Evolutionary conservation across 768 basidiomycete genomes (phyloP), one percentile per base, ranked within the genome.

Genomic region (Termitomyces sp.): DNA sequence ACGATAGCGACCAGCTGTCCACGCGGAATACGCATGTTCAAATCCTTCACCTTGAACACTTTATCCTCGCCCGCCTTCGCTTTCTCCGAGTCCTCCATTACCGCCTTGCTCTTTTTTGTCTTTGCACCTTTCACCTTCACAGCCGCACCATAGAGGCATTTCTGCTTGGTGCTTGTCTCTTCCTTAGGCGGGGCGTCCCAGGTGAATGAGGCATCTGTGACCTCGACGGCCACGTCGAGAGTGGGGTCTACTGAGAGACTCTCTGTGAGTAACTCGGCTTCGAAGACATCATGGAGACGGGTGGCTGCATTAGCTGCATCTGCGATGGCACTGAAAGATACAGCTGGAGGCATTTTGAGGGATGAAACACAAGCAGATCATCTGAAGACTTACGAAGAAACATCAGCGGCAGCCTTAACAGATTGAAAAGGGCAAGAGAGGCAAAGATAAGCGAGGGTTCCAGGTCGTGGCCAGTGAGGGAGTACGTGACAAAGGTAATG

Each of bases 1-100:
- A 95, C 93, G 42, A 98, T 84, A 0, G 93, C 95, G 7, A 89
- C 83, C 9, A 96, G 79, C 65, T 89, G 79, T 0, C 93, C 93
- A 0, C 84, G 76, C 1, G 91, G 88, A 50, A 97, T 84, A 14
- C 72, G 71, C 59, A 98, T 66, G 58, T 82, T 79, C 60, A 96
- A 71, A 58, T 88, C 77, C 10, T 73, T 72, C 51, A 97, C 68
- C 64, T 82, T 81, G 76, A 94, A 95, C 2, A 79, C 72, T 12
- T 72, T 69, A 42, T 78, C 77, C 49, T 78, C 74, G 9, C 76
- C 74, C 26, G 65, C 65, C 37, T 68, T 64, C 5, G 67, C 60
- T 5, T 50, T 53, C 40, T 62, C 58, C 39, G 65, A 57, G 45
- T 48, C 53, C 45, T 62, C 59, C 37, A 63, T 53, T 44, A 58